Conservation (phyloP, 31 red algal species). For the Asparagopsis taxiformis region DNA sequence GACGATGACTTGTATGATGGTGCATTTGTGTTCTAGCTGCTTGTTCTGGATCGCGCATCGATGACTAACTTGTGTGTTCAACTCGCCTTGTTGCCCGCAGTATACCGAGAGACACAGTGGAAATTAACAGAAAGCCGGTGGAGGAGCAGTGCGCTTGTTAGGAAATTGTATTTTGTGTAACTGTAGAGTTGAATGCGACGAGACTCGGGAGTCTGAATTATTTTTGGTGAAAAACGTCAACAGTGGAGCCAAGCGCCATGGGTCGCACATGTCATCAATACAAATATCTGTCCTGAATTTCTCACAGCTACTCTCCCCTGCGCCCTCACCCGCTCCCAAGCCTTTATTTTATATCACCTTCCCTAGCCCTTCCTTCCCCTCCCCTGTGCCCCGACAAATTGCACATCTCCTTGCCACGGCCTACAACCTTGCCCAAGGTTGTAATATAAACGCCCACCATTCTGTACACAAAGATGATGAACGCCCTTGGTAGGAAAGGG, state of each 20-base stretch:
- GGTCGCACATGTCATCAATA: neutral
- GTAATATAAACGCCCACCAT: neutral
- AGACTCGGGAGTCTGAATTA: too few relatives aligned
- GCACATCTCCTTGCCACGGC: neutral
- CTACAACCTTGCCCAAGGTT: neutral
- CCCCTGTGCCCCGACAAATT: neutral
- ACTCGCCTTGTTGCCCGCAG: conserved; percentile 13
- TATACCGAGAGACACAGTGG: conserved; percentile 53
- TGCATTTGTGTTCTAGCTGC: neutral
- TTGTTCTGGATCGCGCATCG: neutral
- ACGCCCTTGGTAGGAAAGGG: conserved; percentile 19
- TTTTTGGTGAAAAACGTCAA: conserved; percentile 13
- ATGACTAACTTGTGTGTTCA: neutral
- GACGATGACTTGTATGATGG: conserved; percentile 88
- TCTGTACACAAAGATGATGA: conserved; percentile 17
- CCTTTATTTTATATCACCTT: neutral
- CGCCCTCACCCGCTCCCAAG: neutral
- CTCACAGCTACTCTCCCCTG: too few relatives aligned
- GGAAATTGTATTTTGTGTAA: neutral
- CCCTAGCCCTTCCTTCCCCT: neutral
- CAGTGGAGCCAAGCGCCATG: too few relatives aligned
- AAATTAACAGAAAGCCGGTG: conserved; percentile 52
- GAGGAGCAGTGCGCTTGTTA: conserved; percentile 63
- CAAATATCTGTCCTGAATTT: neutral
- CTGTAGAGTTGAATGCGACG: too few relatives aligned